Percentiles rank a stretch among this genome's conserved stretches.
These are phyloP conservation scores for Penicillium salamii DNA, from an alignment of 495 filamentous ascomycete genomes.

Conservation along the genomic window DNA sequence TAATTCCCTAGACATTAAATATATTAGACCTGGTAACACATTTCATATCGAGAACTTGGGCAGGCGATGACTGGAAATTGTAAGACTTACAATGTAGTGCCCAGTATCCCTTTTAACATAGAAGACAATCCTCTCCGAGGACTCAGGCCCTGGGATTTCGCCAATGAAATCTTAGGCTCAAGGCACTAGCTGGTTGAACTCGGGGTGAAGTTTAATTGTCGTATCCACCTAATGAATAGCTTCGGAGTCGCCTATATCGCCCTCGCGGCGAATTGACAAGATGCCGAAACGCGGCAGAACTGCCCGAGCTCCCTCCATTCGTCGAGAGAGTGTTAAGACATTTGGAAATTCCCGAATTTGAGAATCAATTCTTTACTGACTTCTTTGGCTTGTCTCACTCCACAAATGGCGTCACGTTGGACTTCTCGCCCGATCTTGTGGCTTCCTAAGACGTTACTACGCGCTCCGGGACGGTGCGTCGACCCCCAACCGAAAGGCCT, in stretches of 20 bases:
- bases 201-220: background rate
- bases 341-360: too few relatives aligned
- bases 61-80: too few relatives aligned
- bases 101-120: too few relatives aligned
- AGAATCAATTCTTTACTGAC: too few relatives aligned
- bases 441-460: background rate
- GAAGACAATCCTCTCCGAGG: too few relatives aligned
- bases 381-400: background rate
- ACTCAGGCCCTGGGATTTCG: too few relatives aligned
- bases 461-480: background rate
- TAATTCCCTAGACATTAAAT: too few relatives aligned
- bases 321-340: background rate
- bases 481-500: background rate
- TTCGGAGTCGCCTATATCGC: background rate
- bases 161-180: too few relatives aligned
- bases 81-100: too few relatives aligned
- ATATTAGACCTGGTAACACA: too few relatives aligned
- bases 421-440: background rate
- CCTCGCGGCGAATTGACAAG: background rate
- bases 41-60: too few relatives aligned
- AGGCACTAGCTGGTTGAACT: too few relatives aligned
- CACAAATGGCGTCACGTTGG: background rate
- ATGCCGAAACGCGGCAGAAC: background rate
- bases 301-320: background rate
- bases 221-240: background rate